A percentile compares a stretch with the other conserved stretches of the same genome.
Evolutionary conservation across 176 grass and related monocot genomes (phyloP).

Genomic region (Raddia guianensis): DNA sequence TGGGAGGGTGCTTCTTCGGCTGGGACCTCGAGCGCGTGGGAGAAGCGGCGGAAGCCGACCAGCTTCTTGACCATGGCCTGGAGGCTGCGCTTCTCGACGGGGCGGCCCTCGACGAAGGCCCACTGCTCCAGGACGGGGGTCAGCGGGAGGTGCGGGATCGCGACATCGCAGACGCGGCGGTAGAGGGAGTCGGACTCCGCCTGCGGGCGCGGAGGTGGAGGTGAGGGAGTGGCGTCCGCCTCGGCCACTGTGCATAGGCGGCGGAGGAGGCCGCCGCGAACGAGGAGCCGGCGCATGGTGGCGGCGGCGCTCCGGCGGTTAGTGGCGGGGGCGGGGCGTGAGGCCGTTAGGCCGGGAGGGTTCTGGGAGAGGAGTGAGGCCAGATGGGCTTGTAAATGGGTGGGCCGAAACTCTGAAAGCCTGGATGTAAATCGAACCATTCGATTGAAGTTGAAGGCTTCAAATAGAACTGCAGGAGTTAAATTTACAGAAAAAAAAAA

Average conservation of each 20-base stretch:
- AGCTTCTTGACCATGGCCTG: constrained; percentile 54
- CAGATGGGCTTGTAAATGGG: not conserved
- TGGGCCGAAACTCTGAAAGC: not conserved
- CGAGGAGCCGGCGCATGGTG: constrained; percentile 39
- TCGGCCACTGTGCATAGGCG: not conserved
- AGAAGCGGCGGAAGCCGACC: constrained; percentile 29
- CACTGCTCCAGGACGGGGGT: constrained; percentile 53
- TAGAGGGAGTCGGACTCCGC: constrained; percentile 28
- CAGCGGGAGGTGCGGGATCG: constrained; percentile 30
- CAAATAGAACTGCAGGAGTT: too few relatives aligned
- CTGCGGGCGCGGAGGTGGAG: too few relatives aligned
- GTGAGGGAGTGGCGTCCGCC: not conserved
- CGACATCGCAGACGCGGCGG: constrained; percentile 29
- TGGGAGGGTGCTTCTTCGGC: not conserved
- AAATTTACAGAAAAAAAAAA: too few relatives aligned
- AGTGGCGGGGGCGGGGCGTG: too few relatives aligned
- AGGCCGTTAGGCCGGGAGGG: too few relatives aligned
- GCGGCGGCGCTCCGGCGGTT: not conserved
- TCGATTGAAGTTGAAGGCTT: not conserved
- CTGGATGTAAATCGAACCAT: too few relatives aligned
- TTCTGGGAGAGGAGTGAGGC: too few relatives aligned
- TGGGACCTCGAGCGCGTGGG: constrained; percentile 60
- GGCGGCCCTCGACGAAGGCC: constrained; percentile 37
- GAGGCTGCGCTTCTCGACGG: constrained; percentile 43
- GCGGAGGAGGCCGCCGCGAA: constrained; percentile 19